Base-by-base conservation (phyloP, 176 grass and related monocot species). In the Aechmea fasciata region DNA sequence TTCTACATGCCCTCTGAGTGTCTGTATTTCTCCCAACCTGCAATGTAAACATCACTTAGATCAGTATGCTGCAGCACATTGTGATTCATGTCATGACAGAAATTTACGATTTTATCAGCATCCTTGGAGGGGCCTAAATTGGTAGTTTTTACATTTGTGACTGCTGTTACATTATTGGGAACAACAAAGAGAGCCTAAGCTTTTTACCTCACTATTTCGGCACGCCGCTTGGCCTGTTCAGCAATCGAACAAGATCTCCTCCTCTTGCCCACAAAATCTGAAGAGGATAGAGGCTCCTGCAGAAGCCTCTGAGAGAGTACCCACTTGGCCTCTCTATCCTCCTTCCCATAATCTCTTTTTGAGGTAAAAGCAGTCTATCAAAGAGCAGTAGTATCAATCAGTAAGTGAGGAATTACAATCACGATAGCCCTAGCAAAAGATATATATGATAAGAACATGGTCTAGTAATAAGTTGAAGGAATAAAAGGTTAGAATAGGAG, bases 181-280 rank as follows among this genome's bases (percentile, higher is more conserved):
- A 41, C 33, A 41, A 41, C 33, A 41, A 41, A 41, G 33, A 41
- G 4, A 41, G 33, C 33, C 33, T 41, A 41, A 41, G 33, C 33
- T 41, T 49, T 67, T 71, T 78, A 96, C 91, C 91, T 96, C 69
- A 75, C 70, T 70, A 91, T 96, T 64, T 96, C 78, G 4, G 88
- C 92, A 11, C 85, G 88, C 65, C 87, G 62, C 85, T 28, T 86
- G 1, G 88, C 88, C 49, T 91, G 80, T 53, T 88, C 88, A 0
- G 85, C 83, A 1, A 86, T 81, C 41, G 71, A 57, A 1, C 75
- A 90, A 51, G 74, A 51, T 13, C 53, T 76, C 77, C 50, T 84
- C 68, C 73, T 48, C 17, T 77, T 83, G 69, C 20, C 71, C 65
- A 71, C 48, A 41, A 86, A 61, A 52, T 84, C 81, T 15, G 80